Conservation (phyloP, 257 asterid species). For the Solanum medicagineum region DNA sequence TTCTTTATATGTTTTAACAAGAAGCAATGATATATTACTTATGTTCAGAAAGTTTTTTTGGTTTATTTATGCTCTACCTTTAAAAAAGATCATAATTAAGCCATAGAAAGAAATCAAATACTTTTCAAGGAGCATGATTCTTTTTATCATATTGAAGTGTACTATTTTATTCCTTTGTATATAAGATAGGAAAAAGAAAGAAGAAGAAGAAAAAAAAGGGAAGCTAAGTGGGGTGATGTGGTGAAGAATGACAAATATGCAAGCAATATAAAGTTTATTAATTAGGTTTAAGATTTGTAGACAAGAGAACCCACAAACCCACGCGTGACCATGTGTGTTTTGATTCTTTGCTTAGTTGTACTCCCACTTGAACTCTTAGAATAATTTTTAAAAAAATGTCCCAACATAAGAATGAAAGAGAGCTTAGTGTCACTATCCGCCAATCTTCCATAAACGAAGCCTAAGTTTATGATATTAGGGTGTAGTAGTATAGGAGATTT, state of each 20-base stretch:
- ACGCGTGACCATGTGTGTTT: constrained; percentile 19
- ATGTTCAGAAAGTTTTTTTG: background rate
- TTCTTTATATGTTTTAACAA: no score
- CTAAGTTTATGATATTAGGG: background rate
- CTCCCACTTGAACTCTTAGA: constrained; percentile 9
- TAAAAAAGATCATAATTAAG: background rate
- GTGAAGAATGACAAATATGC: constrained; percentile 8
- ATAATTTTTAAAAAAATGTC: background rate
- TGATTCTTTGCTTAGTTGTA: constrained; percentile 11
- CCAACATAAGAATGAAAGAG: background rate
- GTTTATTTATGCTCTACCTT: background rate
- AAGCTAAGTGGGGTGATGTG: constrained; percentile 15
- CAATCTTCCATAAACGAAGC: no score
- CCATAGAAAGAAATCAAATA: background rate
- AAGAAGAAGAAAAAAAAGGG: background rate
- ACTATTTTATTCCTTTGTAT: background rate
- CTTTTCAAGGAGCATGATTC: background rate
- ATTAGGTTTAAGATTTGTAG: constrained; percentile 7
- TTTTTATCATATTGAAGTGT: background rate
- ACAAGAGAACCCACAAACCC: constrained; percentile 30
- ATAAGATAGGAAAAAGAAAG: background rate
- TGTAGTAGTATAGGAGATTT: background rate
- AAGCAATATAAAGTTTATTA: background rate
- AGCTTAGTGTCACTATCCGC: no score
- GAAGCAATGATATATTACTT: background rate